A percentile compares a stretch with the other conserved stretches of the same genome.
Conservation (phyloP, 495 filamentous ascomycete genomes). For the Pyrenula aspistea region DNA sequence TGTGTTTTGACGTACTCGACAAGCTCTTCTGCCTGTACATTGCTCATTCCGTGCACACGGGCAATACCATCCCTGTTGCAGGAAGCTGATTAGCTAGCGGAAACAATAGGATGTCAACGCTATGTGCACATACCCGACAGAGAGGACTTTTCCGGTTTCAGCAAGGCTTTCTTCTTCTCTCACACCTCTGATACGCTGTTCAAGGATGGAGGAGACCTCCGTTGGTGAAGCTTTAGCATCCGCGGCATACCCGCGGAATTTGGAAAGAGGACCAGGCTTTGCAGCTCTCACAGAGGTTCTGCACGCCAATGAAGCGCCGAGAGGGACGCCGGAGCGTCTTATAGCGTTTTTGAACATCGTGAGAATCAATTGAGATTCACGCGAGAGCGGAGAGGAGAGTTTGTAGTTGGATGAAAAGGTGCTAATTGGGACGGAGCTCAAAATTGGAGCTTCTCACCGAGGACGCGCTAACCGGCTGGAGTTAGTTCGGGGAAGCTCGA, state of each 20-base stretch:
- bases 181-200: conserved; percentile 96
- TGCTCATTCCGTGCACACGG: conserved; percentile 98
- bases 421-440: background rate
- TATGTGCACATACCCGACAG: conserved; percentile 76
- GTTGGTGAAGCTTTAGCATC: conserved; percentile 93
- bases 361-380: conserved; percentile 25
- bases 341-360: conserved; percentile 97
- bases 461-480: background rate
- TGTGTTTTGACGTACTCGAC: conserved; percentile 71
- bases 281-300: conserved; percentile 47
- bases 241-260: conserved; percentile 80
- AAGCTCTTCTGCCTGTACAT: conserved; percentile 99
- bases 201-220: conserved; percentile 97
- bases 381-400: conserved; percentile 14
- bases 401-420: background rate
- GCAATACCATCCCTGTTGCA: conserved; percentile 93
- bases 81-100: conserved; percentile 15
- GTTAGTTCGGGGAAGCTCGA: background rate
- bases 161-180: conserved; percentile 92
- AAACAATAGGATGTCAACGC: conserved; percentile 3
- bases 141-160: conserved; percentile 97
- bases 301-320: conserved; percentile 82
- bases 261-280: conserved; percentile 65
- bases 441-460: background rate
- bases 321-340: conserved; percentile 85